Evolutionary conservation across 2,329 filamentous ascomycete genomes (phyloP), one percentile per base, ranked within the genome.

Genomic region (Aspergillus ustus): DNA sequence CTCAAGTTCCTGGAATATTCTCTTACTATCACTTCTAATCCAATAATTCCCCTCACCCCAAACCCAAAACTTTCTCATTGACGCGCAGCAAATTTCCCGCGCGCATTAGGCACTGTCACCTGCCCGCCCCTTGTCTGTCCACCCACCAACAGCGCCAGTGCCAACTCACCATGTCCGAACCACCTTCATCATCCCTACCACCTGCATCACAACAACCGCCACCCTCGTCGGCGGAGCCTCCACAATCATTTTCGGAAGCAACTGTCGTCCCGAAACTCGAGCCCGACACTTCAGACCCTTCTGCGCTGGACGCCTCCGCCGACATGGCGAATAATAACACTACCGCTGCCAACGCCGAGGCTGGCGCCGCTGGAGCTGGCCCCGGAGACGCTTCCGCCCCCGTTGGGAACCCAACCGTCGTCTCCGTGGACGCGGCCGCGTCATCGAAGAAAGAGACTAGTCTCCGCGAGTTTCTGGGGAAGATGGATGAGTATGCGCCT

Each of bases 401-500:
- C 0, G 57, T 61, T 46, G 68, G 66, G 17, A 69, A 73, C 48
- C 61, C 69, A 6, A 59, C 64, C 15, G 61, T 40, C 15, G 34
- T 62, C 37, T 67, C 68, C 7, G 70, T 76, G 28, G 79, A 84
- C 55, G 80, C 83, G 6, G 77, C 83, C 6, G 77, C 83, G 46
- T 89, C 91, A 1, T 89, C 89, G 56, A 92, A 93, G 75, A 98
- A 98, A 80, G 95, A 99, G 79, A 89, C 90, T 20, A 96, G 91
- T 44, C 81, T 99, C 67, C 91, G 93, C 73, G 94, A 98, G 78
- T 97, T 99, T 74, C 79, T 99, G 19, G 86, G 86, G 66, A 97
- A 97, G 83, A 98, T 99, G 90, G 95, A 99, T 75, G 95, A 99
- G 72, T 98, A 95, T 79, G 93, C 95, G 63, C 95, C 95, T 11